A percentile compares a stretch with the other conserved stretches of the same genome.
phyloP scores from a whole-genome alignment of 1,284 basidiomycete species.

The Cutaneotrichosporon dermatis region DNA sequence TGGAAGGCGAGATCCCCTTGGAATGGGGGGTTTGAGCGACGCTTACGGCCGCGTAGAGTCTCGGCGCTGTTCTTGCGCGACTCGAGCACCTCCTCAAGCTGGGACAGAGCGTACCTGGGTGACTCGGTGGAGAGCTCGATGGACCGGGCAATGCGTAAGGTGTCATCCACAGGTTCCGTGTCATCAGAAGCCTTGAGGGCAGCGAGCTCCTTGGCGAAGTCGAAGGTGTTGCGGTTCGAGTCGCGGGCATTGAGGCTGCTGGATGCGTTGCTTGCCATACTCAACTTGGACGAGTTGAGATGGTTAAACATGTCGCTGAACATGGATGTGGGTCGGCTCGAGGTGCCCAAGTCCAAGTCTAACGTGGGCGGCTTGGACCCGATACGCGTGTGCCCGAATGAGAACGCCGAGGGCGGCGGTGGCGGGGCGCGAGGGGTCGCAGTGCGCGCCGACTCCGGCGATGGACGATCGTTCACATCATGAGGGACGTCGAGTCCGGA shows the following conservation, averaged over 20 bases:
- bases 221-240: background rate
- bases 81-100: constrained; percentile 6
- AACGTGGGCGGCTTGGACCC: constrained; percentile 12
- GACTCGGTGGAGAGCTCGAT: constrained; percentile 8
- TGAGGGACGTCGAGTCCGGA: background rate
- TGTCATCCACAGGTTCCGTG: background rate
- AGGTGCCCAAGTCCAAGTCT: constrained; percentile 15
- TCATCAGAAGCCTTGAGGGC: background rate
- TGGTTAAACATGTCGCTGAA: background rate
- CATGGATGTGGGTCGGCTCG: background rate
- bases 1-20: constrained; percentile 39
- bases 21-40: constrained; percentile 23
- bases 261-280: background rate
- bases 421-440: background rate
- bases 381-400: background rate
- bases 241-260: background rate
- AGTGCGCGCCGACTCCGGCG: background rate
- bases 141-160: background rate
- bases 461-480: background rate
- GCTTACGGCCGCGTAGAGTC: background rate
- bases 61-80: background rate
- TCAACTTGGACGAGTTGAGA: background rate
- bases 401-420: background rate
- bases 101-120: background rate
- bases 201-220: background rate